Conservation (phyloP, 2,329 filamentous ascomycete genomes). For the Kalmusia sp. region DNA sequence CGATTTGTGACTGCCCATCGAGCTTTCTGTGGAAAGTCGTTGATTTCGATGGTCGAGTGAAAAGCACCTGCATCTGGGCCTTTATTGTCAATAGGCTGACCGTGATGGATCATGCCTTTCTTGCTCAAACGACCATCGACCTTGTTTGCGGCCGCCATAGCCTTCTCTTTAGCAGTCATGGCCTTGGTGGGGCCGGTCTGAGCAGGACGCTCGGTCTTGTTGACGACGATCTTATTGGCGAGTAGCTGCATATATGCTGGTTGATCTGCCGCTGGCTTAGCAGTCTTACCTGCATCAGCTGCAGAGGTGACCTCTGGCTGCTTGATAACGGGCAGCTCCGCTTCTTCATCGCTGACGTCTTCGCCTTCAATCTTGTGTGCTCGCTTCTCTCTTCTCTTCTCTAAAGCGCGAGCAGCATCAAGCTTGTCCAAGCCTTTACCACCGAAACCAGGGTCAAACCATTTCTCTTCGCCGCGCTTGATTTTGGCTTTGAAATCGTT, state of each 20-base stretch:
- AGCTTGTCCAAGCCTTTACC: slow-evolving; percentile 92
- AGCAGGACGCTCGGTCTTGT: slow-evolving; percentile 68
- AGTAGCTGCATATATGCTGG: slow-evolving; percentile 50
- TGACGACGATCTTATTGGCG: slow-evolving; percentile 75
- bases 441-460: slow-evolving; percentile 83
- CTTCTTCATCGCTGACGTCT: slow-evolving; percentile 83
- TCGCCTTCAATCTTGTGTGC: slow-evolving; percentile 90
- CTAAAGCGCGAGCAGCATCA: slow-evolving; percentile 88
- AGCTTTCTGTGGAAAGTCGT: slow-evolving; percentile 98
- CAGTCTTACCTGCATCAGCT: slow-evolving; percentile 16
- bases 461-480: slow-evolving; percentile 89
- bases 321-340: slow-evolving; percentile 61
- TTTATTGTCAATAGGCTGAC: slow-evolving; percentile 97
- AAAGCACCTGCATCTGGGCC: slow-evolving; percentile 95
- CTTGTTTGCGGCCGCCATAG: slow-evolving; percentile 85
- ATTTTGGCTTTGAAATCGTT: slow-evolving; percentile 85
- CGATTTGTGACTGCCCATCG: slow-evolving; percentile 98
- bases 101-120: slow-evolving; percentile 86
- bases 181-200: slow-evolving; percentile 64
- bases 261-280: slow-evolving; percentile 26
- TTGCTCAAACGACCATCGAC: slow-evolving; percentile 92
- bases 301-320: slow-evolving; percentile 59
- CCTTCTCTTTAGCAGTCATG: slow-evolving; percentile 71
- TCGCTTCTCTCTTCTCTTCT: slow-evolving; percentile 75
- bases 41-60: slow-evolving; percentile 97